Base-by-base conservation (phyloP, 768 basidiomycete genomes). In the Nidularia pulvinata region DNA sequence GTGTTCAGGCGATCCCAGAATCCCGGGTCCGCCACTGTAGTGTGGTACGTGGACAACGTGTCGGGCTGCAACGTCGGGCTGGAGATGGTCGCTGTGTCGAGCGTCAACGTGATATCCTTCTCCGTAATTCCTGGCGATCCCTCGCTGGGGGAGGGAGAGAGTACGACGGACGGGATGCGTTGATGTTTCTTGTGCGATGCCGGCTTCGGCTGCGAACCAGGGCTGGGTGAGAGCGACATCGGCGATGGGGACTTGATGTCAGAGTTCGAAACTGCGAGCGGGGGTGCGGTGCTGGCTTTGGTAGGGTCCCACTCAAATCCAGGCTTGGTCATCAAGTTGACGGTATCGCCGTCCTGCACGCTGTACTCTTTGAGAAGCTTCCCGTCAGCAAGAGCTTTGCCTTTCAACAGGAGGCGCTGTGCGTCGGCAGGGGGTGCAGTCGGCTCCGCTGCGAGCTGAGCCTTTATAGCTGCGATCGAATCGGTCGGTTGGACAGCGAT, bases 311-410 rank as follows among this genome's bases (percentile, higher is more conserved):
- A 83, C 35, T 83, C 74, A 54, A 81, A 77, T 25, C 88, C 84
- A 2, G 93, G 80, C 64, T 95, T 96, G 67, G 95, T 71, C 77
- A 95, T 88, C 45, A 99, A 76, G 68, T 89, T 96, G 61, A 98
- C 75, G 9, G 85, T 88, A 59, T 91, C 87, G 9, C 88, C 90
- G 64, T 88, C 83, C 61, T 86, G 83, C 63, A 95, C 78, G 63
- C 74, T 82, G 75, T 98, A 99, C 67, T 98, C 97, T 64, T 89
- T 89, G 39, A 98, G 73, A 7, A 99, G 82, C 66, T 95, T 96
- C 25, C 73, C 74, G 74, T 98, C 96, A 13, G 85, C 86, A 57
- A 98, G 82, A 0, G 89, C 94, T 69, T 99, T 99, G 53, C 97
- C 97, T 71, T 95, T 98, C 50, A 97, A 77, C 9, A 99, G 76